These are phyloP conservation scores for Yamadazyma trypodendri DNA, from an alignment of 1,139 yeast species.

Conservation along the genomic window DNA sequence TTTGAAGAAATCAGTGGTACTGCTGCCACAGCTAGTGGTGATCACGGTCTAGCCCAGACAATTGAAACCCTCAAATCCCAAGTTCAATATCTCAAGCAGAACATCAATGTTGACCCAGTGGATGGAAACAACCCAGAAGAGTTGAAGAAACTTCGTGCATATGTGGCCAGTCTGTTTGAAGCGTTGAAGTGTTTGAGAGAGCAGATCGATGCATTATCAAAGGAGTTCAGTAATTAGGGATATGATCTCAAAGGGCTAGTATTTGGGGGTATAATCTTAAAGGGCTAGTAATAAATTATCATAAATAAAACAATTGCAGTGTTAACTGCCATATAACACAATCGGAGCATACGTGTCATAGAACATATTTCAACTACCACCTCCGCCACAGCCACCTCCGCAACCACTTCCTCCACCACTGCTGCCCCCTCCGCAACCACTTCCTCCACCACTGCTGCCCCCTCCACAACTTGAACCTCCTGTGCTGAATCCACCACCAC, in stretches of 20 bases:
- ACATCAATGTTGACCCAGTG: slow-evolving; percentile 1
- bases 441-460: slow-evolving; percentile 3
- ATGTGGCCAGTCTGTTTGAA: neutral
- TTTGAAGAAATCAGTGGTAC: slow-evolving; percentile 35
- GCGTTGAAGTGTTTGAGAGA: neutral
- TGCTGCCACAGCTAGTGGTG: slow-evolving; percentile 7
- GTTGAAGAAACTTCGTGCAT: neutral
- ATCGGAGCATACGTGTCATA: too few species aligned
- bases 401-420: slow-evolving; percentile 4
- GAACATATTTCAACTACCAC: neutral
- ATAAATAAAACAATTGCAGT: too few species aligned
- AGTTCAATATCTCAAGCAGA: slow-evolving; percentile 11
- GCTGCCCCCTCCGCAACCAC: slow-evolving; percentile 5
- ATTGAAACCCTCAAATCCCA: slow-evolving; percentile 11
- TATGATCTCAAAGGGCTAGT: too few species aligned
- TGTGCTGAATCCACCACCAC: neutral
- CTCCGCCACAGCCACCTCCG: slow-evolving; percentile 5
- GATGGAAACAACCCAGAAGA: neutral
- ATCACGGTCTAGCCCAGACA: slow-evolving; percentile 4
- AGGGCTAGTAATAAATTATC: too few species aligned
- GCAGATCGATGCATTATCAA: neutral
- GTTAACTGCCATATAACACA: too few species aligned
- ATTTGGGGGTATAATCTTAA: too few species aligned
- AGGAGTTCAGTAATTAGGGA: neutral
- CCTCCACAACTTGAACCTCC: slow-evolving; percentile 1